phyloP scores from a whole-genome alignment of 495 filamentous ascomycete species.

The Tuber magnatum region DNA sequence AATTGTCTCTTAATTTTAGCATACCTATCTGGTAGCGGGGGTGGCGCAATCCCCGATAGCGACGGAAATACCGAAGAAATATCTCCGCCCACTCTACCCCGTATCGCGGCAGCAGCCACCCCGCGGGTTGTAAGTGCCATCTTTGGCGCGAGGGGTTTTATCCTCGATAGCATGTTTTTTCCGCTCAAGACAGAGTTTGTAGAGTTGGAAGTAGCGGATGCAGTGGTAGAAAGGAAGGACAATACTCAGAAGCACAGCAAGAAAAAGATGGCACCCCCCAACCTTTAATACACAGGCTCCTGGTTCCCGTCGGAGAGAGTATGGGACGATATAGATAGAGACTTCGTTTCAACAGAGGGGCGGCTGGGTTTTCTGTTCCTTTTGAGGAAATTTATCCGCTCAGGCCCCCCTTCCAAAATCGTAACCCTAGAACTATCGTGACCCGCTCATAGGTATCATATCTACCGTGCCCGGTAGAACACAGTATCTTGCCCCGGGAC shows the following conservation, averaged over 20 bases:
- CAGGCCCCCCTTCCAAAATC: too few relatives aligned
- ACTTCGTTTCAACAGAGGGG: too few relatives aligned
- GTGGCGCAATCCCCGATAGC: constrained; percentile 57
- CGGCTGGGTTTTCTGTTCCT: too few relatives aligned
- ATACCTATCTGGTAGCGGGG: constrained; percentile 65
- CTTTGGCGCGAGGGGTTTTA: not conserved
- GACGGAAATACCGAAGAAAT: constrained; percentile 81
- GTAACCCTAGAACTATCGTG: too few relatives aligned
- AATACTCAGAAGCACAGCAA: not conserved
- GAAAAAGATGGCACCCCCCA: not conserved
- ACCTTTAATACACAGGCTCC: too few relatives aligned
- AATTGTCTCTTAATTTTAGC: constrained; percentile 64
- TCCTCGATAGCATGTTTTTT: not conserved
- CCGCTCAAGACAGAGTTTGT: not conserved
- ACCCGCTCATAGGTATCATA: too few relatives aligned
- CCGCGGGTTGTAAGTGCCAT: not conserved
- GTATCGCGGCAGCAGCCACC: not conserved
- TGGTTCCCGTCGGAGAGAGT: too few relatives aligned
- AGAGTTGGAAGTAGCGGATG: not conserved
- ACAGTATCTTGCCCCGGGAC: too few relatives aligned
- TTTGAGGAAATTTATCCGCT: too few relatives aligned
- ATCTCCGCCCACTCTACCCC: constrained; percentile 49
- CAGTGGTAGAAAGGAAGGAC: not conserved
- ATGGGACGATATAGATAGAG: too few relatives aligned
- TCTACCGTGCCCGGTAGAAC: too few relatives aligned